Conservation (phyloP, 1,284 basidiomycete genomes). For the Fomitopsis schrenkii region DNA sequence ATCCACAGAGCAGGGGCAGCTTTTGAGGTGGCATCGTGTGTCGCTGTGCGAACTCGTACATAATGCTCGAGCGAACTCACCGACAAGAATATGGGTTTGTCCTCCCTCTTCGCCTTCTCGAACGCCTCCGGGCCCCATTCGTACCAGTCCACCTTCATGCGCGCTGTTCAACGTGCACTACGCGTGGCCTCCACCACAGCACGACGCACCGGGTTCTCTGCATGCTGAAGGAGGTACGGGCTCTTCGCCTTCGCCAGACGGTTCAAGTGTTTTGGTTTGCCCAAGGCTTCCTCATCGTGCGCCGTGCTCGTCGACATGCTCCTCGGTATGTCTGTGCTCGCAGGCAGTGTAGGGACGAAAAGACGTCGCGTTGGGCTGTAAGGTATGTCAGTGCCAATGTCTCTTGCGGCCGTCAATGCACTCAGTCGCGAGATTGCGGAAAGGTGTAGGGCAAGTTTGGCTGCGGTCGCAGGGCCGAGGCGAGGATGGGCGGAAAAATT, state of each 20-base stretch:
- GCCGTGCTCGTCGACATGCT: background rate
- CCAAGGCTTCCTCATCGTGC: background rate
- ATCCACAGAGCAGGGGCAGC: too few relatives aligned
- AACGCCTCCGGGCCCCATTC: conserved; percentile 40
- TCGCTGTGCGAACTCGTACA: background rate
- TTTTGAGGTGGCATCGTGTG: too few relatives aligned
- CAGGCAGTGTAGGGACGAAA: too few relatives aligned
- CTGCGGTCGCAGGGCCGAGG: too few relatives aligned
- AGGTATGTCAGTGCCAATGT: too few relatives aligned
- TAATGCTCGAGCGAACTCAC: conserved; percentile 10
- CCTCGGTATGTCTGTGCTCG: background rate
- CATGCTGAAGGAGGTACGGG: conserved; percentile 42
- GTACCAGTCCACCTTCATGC: conserved; percentile 34
- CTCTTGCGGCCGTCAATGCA: too few relatives aligned
- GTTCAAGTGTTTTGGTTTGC: conserved; percentile 19
- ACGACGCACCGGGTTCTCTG: conserved; percentile 35
- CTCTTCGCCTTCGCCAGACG: conserved; percentile 35
- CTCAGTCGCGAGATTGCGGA: too few relatives aligned
- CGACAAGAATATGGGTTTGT: conserved; percentile 40
- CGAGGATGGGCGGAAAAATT: background rate
- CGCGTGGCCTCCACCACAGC: too few relatives aligned
- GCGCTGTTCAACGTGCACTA: too few relatives aligned
- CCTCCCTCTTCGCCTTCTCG: conserved; percentile 30
- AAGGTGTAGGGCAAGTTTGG: too few relatives aligned
- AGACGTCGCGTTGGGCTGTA: too few relatives aligned